Percentiles rank a stretch among this genome's conserved stretches.
Evolutionary conservation across 768 basidiomycete species (phyloP).

Genomic region (Macrolepiota fuliginosa): DNA sequence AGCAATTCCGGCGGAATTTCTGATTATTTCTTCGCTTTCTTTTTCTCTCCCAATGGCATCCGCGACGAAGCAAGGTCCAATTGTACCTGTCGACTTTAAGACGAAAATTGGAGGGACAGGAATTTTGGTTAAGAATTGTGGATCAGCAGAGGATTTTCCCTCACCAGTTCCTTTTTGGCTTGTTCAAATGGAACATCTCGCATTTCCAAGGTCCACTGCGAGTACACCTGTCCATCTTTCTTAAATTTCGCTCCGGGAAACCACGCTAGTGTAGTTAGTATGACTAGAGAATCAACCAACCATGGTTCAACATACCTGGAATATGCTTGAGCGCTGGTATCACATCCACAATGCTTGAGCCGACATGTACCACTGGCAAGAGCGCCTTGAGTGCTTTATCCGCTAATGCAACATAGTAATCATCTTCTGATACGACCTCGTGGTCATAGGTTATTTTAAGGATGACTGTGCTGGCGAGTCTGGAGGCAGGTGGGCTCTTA

Average conservation of each 20-base stretch:
- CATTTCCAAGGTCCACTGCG: constrained; percentile 18
- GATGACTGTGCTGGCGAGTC: constrained; percentile 31
- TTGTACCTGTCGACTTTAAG: constrained; percentile 19
- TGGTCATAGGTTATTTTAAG: constrained; percentile 41
- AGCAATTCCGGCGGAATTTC: constrained; percentile 38
- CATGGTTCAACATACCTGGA: constrained; percentile 20
- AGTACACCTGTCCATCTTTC: constrained; percentile 25
- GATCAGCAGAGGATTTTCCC: background rate
- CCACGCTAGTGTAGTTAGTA: constrained; percentile 25
- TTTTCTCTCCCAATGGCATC: constrained; percentile 26
- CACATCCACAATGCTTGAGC: constrained; percentile 38
- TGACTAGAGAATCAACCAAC: background rate
- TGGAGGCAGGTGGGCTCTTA: constrained; percentile 10
- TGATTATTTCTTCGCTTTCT: constrained; percentile 12
- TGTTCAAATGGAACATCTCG: constrained; percentile 26
- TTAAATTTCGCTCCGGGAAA: constrained; percentile 36
- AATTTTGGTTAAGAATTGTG: too few species aligned
- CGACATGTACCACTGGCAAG: constrained; percentile 31
- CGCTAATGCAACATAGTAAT: constrained; percentile 32
- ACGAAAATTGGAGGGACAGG: too few species aligned
- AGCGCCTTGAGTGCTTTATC: constrained; percentile 21
- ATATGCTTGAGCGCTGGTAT: constrained; percentile 29
- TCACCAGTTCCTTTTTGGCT: constrained; percentile 26
- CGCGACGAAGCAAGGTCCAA: constrained; percentile 24
- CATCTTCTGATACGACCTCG: constrained; percentile 28